Conservation (phyloP, 176 grass and related monocot species). For the Musa schizocarpa region DNA sequence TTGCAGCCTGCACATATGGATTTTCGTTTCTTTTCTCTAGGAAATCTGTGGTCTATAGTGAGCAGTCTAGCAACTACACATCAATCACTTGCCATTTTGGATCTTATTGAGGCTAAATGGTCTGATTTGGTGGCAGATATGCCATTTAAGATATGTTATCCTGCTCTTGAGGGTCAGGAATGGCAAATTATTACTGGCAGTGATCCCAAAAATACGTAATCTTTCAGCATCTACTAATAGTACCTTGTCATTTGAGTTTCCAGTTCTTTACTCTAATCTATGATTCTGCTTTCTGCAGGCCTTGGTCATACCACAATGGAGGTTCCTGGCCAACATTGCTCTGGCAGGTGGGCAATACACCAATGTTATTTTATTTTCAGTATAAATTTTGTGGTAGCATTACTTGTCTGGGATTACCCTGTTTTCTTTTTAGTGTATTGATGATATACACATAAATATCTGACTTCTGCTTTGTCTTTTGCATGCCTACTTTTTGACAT, state of each 20-base stretch:
- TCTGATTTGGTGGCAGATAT: slow-evolving; percentile 80
- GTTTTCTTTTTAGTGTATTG: background rate
- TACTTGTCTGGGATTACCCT: background rate
- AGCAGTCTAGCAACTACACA: slow-evolving; percentile 64
- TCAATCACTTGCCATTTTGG: slow-evolving; percentile 77
- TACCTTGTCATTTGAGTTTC: background rate
- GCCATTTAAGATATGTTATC: slow-evolving; percentile 90
- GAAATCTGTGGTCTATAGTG: slow-evolving; percentile 84
- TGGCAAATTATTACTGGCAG: slow-evolving; percentile 86
- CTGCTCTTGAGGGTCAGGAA: slow-evolving; percentile 73
- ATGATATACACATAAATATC: background rate
- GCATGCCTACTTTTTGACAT: no score
- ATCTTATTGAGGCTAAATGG: slow-evolving; percentile 78
- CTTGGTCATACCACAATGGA: slow-evolving; percentile 94
- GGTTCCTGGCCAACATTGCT: slow-evolving; percentile 88
- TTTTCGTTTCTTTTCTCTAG: slow-evolving; percentile 73
- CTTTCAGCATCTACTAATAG: slow-evolving; percentile 2
- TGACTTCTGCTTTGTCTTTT: background rate
- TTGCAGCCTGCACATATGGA: slow-evolving; percentile 92
- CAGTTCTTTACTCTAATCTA: background rate
- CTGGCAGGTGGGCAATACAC: slow-evolving; percentile 56
- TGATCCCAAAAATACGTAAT: slow-evolving; percentile 87
- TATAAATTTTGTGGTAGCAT: background rate
- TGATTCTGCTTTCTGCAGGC: slow-evolving; percentile 38
- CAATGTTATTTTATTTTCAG: background rate